Base-by-base conservation (phyloP, 2,329 filamentous ascomycete genomes). In the Calonectria ilicicola region DNA sequence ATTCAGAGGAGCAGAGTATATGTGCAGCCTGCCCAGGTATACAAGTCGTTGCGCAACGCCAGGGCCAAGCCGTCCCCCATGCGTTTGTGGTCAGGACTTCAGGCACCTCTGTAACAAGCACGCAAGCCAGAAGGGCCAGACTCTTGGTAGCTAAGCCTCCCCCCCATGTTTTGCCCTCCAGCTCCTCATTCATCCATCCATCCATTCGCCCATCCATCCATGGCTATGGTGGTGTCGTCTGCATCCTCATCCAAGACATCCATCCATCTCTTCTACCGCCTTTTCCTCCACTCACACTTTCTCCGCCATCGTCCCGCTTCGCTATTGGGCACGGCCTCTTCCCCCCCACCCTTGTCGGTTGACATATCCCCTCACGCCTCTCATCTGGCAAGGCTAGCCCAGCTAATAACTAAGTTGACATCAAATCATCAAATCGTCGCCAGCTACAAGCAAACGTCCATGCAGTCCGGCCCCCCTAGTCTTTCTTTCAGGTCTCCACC, bases 371-470 rank as follows among this genome's bases (percentile, higher is more conserved):
- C 53, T 58, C 29, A 32, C 51, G 29, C 53, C 32, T 38, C 53
- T 58, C 53, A 58, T 56, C 51, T 58, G 53, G 53, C 53, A 58
- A 58, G 53, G 53, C 53, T 58, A 58, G 53, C 53, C 53, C 21
- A 58, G 53, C 53, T 58, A 38, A 58, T 58, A 58, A 38, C 53
- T 58, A 58, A 58, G 53, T 58, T 58, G 53, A 32, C 53, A 58
- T 58, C 53, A 58, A 58, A 58, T 58, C 53, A 38, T 23, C 53
- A 38, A 58, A 58, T 58, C 53, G 53, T 32, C 65, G 53, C 51
- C 65, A 35, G 42, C 65, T 63, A 56, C 64, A 68, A 74, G 69
- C 62, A 72, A 74, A 75, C 72, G 72, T 68, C 72, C 67, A 74
- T 75, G 72, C 73, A 77, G 75, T 47, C 65, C 74, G 58, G 46